Conservation (phyloP, 495 filamentous ascomycete species). For the Astrothelium subdiscretum region DNA sequence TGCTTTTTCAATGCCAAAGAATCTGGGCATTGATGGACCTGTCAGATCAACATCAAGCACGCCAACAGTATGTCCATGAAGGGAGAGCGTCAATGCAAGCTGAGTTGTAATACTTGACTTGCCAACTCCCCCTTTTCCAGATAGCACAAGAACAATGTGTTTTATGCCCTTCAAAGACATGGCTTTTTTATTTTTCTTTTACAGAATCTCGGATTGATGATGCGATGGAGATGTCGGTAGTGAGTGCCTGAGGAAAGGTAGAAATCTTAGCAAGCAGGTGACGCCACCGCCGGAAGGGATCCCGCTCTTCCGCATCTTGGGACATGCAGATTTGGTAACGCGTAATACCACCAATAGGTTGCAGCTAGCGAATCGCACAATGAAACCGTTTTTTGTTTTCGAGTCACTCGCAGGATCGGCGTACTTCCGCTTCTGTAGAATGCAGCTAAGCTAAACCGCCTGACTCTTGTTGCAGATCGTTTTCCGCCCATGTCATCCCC, state of each 20-base stretch:
- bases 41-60: slow-evolving; percentile 96
- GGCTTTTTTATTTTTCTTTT: not conserved
- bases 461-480: not conserved
- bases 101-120: slow-evolving; percentile 96
- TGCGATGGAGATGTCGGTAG: not conserved
- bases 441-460: not conserved
- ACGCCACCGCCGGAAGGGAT: no score
- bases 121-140: slow-evolving; percentile 93
- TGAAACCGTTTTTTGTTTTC: not conserved
- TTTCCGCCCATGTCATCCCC: not conserved
- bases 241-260: no score
- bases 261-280: no score
- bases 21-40: slow-evolving; percentile 87
- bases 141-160: slow-evolving; percentile 54
- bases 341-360: no score
- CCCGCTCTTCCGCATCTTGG: no score
- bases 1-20: slow-evolving; percentile 76
- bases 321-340: no score
- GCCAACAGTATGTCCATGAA: slow-evolving; percentile 74
- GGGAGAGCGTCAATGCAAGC: slow-evolving; percentile 78
- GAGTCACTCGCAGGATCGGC: not conserved
- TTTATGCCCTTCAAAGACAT: slow-evolving; percentile 33
- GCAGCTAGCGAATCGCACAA: not conserved
- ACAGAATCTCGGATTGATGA: no score
- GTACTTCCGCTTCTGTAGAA: not conserved